Evolutionary conservation across 306 rosid genomes (phyloP).

Genomic region (Herpetospermum pedunculosum): DNA sequence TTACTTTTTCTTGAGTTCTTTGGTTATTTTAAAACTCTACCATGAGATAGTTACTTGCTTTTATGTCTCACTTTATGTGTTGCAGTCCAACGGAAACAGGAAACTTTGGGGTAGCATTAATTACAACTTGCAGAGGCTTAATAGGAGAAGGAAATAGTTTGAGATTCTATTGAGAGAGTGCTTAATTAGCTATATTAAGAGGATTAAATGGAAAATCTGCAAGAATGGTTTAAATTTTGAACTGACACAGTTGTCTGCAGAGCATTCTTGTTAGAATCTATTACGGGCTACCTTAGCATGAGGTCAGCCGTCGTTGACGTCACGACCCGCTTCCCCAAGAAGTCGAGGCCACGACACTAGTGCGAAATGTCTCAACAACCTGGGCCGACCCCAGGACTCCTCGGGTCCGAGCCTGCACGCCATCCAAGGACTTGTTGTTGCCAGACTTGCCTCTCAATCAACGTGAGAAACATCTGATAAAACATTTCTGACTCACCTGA

Average conservation of each 20-base stretch:
- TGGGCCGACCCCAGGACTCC: too few species aligned
- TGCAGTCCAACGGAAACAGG: slow-evolving; percentile 53
- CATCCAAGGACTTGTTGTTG: too few species aligned
- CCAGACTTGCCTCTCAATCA: too few species aligned
- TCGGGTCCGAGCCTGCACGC: too few species aligned
- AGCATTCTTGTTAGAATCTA: not conserved
- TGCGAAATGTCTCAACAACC: too few species aligned
- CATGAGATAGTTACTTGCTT: not conserved
- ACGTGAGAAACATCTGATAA: too few species aligned
- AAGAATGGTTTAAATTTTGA: not conserved
- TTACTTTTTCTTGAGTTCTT: not conserved
- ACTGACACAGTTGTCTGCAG: slow-evolving; percentile 2
- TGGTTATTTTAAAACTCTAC: not conserved
- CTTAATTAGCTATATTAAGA: not conserved
- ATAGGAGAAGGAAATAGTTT: slow-evolving; percentile 63
- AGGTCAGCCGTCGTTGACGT: too few species aligned
- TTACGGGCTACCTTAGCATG: too few species aligned
- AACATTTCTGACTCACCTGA: too few species aligned
- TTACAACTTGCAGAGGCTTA: slow-evolving; percentile 87
- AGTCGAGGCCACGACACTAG: too few species aligned
- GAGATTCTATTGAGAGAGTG: not conserved
- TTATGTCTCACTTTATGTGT: slow-evolving; percentile 1
- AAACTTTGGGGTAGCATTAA: slow-evolving; percentile 76
- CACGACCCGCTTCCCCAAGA: too few species aligned
- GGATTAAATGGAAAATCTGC: not conserved